Base-by-base conservation (phyloP, 2,329 filamentous ascomycete species). In the Aspergillus sp. region DNA sequence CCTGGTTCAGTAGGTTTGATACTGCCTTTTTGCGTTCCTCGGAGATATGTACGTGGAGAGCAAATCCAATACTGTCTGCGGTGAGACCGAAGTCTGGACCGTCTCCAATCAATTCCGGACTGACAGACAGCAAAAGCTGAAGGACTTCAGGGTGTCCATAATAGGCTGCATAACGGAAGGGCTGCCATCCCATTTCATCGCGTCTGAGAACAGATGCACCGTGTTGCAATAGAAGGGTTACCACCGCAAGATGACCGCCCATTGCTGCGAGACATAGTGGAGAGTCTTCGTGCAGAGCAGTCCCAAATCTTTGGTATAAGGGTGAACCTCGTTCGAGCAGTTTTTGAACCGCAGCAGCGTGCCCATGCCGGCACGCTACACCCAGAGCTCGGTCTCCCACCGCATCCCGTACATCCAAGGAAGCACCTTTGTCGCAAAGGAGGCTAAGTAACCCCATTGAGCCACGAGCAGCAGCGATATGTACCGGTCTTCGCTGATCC, bases 91-190 rank as follows among this genome's bases (percentile, higher is more conserved):
- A 42, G 11, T 50, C 40, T 6, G 44, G 37, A 12, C 48, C 45
- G 31, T 48, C 48, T 27, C 36, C 48, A 9, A 37, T 32, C 13
- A 40, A 51, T 42, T 46, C 47, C 32, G 48, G 51, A 13, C 52
- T 57, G 28, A 47, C 48, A 6, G 50, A 42, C 6, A 69, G 49
- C n/a, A 69, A 52, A n/a, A 61, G 36, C 12, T 60, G 48, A 5
- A 68, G 52, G 19, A 66, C 57, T 6, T 62, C 57, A 5, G 57
- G 50, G 45, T 69, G 66, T 11, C 63, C 67, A 47, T 66, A 48
- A 39, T 66, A 63, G 29, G 60, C 63, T 3, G 67, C 67, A 46
- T 69, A 66, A 6, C 63, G 59, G 12, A 66, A 50, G 7, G 67
- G 66, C 19, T 56, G 61, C 64, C 65, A 69, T 8, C 63, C 61